Evolutionary conservation across 2,329 filamentous ascomycete species (phyloP).

Genomic region (Metarhizium humberi): DNA sequence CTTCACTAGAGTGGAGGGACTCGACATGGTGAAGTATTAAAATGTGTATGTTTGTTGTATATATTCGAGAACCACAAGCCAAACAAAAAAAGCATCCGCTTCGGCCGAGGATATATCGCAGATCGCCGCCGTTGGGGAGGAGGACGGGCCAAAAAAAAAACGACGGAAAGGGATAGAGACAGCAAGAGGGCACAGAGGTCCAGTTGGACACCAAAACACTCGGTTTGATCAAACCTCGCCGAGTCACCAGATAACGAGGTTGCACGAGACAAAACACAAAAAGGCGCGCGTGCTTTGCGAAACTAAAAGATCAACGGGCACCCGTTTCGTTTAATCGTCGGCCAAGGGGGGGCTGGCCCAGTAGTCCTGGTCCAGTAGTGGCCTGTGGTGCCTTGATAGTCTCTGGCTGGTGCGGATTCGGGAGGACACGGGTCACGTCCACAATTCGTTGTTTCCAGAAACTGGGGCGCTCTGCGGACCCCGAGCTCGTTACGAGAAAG

Average conservation of each 20-base stretch:
- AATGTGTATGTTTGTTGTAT: neutral
- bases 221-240: neutral
- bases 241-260: neutral
- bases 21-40: conserved; percentile 21
- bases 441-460: neutral
- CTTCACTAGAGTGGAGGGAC: conserved; percentile 40
- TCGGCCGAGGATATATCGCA: neutral
- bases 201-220: neutral
- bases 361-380: neutral
- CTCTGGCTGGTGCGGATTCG: conserved; percentile 1
- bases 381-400: neutral
- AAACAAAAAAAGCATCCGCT: neutral
- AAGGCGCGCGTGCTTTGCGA: neutral
- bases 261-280: neutral
- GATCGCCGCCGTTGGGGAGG: neutral
- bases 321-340: conserved; percentile 1
- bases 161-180: neutral
- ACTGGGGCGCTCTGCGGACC: neutral
- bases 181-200: neutral
- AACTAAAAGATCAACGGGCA: neutral
- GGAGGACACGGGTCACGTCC: conserved; percentile 4
- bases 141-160: neutral
- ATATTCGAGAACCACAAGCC: neutral
- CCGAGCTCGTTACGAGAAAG: neutral
- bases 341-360: neutral